Evolutionary conservation across 2,329 filamentous ascomycete genomes (phyloP).

Genomic region (Talaromyces atroroseus): DNA sequence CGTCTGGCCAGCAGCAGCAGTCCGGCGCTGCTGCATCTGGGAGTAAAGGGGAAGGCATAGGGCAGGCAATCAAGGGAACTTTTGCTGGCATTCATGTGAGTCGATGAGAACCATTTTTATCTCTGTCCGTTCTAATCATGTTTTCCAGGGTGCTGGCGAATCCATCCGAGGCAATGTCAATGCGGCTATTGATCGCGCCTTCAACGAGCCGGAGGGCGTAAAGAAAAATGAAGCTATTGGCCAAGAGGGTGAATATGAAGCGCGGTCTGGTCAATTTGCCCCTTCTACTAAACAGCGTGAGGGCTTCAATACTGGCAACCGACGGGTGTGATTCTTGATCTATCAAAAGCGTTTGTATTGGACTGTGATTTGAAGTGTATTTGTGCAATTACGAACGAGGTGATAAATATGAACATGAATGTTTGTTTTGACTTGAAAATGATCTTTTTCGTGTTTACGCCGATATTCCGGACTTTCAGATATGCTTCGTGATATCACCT

Average conservation of each 20-base stretch:
- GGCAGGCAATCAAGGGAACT: slow-evolving; percentile 22
- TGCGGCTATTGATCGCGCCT: slow-evolving; percentile 34
- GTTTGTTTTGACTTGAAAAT: not conserved
- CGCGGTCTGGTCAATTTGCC: slow-evolving; percentile 26
- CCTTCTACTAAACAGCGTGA: slow-evolving; percentile 16
- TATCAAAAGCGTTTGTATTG: not conserved
- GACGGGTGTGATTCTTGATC: not conserved
- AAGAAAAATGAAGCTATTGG: slow-evolving; percentile 34
- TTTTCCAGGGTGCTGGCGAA: slow-evolving; percentile 35
- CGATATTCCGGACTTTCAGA: not conserved
- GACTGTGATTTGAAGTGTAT: not conserved
- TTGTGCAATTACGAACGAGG: not conserved
- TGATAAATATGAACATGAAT: not conserved
- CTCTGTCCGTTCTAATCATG: not conserved
- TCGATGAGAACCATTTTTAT: not conserved
- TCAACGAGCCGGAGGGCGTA: slow-evolving; percentile 32
- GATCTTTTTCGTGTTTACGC: not conserved
- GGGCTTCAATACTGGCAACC: not conserved
- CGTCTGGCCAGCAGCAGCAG: not conserved
- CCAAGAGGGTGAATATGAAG: slow-evolving; percentile 30
- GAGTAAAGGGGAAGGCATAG: slow-evolving; percentile 13
- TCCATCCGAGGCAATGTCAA: slow-evolving; percentile 34
- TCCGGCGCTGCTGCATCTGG: not conserved
- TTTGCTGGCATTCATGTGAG: slow-evolving; percentile 34
- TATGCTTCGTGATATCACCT: not conserved